Percentiles rank a stretch among this genome's conserved stretches.
Conservation (phyloP, 1,139 yeast species). For the Candida sojae region DNA sequence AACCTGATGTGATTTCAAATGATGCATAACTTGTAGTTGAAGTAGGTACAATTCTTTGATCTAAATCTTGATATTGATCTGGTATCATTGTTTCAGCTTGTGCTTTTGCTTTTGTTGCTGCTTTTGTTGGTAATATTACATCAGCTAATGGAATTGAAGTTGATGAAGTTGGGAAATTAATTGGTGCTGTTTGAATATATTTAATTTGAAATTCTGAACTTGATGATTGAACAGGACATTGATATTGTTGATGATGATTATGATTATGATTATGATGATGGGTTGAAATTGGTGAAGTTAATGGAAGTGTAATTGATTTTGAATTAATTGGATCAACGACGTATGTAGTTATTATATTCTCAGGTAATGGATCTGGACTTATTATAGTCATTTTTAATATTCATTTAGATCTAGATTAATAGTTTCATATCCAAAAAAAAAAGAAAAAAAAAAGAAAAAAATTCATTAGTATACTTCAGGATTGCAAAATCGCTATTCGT, state of each 20-base stretch:
- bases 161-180: slow-evolving; percentile 3
- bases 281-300: slow-evolving; percentile 7
- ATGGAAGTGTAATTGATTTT: slow-evolving; percentile 10
- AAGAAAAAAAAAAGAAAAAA: neutral
- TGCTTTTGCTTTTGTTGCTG: neutral
- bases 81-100: neutral
- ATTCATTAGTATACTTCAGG: neutral
- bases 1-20: slow-evolving; percentile 6
- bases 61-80: too few relatives aligned
- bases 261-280: neutral
- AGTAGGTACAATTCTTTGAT: neutral
- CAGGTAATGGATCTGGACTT: neutral
- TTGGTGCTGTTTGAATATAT: slow-evolving; percentile 8
- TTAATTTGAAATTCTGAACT: neutral
- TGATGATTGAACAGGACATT: neutral
- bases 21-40: slow-evolving; percentile 4
- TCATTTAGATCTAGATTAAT: neutral
- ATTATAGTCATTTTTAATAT: too few relatives aligned
- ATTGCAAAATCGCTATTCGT: too few relatives aligned
- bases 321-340: neutral
- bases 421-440: neutral
- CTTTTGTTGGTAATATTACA: neutral
- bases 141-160: slow-evolving; percentile 2
- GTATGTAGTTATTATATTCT: neutral
- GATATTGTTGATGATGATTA: slow-evolving; percentile 6